Base-by-base conservation (phyloP, 495 filamentous ascomycete species). In the Aspergillus indologenus region DNA sequence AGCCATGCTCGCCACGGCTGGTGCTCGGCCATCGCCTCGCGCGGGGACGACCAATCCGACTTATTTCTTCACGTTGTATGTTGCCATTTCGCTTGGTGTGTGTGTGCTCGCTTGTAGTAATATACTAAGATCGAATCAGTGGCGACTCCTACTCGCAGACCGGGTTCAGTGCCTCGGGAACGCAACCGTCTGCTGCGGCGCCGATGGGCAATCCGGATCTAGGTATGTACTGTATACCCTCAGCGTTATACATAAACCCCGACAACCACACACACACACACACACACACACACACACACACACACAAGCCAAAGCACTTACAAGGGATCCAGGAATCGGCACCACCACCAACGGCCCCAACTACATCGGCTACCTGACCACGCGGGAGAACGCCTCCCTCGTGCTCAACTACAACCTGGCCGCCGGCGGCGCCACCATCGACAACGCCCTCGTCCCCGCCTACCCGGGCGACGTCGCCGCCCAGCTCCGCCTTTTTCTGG, bases 141-240 rank as follows among this genome's bases (percentile, higher is more conserved):
- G 78, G 78, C 12, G 81, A 88, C 66, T 87, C 84, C 2, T 90
- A 88, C 63, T 82, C 82, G 17, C 71, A 73, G 47, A 88, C 84
- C 18, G 83, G 83, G 52, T 96, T 94, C 75, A 81, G 89, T 65
- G 69, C 80, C 46, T 79, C 71, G 24, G 72, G 75, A 49, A 72
- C 79, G 14, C 85, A 89, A 56, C 88, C 90, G 7, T 79, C 81
- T 19, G 46, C 66, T 17, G 61, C 63, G 9, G 90, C 92, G 67
- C 89, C 90, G 0, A 76, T 94, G 58, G 90, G 90, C 22, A 96
- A 93, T 68, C 90, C 91, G 6, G 31, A 62, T 8, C 61, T 76
- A 29, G 73, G 73, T 74, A 46, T 47, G 58, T n/a, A n/a, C n/a
- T n/a, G n/a, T n/a, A n/a, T n/a, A n/a, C n/a, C n/a, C n/a, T n/a